Conservation (phyloP, 192 early-diverging fungal genomes). For the Linnemannia elongata region DNA sequence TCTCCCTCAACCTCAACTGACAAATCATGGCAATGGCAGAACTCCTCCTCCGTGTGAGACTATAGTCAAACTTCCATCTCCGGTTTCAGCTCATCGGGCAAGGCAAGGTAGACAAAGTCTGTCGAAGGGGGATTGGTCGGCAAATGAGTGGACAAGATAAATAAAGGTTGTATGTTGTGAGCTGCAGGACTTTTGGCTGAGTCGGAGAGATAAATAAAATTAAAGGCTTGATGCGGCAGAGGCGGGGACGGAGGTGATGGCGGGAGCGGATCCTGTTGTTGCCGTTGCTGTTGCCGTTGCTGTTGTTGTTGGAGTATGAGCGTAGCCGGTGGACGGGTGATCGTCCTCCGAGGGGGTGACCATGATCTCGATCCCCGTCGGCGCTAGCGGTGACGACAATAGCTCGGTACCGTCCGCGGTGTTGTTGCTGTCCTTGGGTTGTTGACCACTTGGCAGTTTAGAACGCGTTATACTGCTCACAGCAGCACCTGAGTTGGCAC, state of each 20-base stretch:
- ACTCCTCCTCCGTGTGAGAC: neutral
- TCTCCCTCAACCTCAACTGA: neutral
- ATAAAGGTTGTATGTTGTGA: neutral
- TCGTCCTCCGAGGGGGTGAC: slow-evolving; percentile 34
- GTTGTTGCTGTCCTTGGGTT: neutral
- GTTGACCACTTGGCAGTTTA: neutral
- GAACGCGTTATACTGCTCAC: neutral
- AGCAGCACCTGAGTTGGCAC: neutral
- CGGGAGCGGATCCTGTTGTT: neutral
- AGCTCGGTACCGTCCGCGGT: neutral
- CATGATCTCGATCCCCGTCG: slow-evolving; percentile 33
- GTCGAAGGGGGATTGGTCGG: neutral
- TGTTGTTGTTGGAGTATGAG: neutral
- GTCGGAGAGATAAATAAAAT: neutral
- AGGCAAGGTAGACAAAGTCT: neutral
- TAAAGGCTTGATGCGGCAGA: neutral
- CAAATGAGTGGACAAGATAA: neutral
- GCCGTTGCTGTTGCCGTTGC: neutral
- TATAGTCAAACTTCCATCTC: neutral
- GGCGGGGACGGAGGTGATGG: neutral
- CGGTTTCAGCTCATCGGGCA: neutral
- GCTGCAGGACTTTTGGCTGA: neutral
- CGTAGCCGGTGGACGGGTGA: slow-evolving; percentile 28
- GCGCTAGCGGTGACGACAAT: neutral
- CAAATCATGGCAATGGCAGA: neutral